A percentile compares a stretch with the other conserved stretches of the same genome.
These are phyloP conservation scores for Maudiozyma bulderi DNA, from an alignment of 805 yeast genomes.

Conservation along the genomic window DNA sequence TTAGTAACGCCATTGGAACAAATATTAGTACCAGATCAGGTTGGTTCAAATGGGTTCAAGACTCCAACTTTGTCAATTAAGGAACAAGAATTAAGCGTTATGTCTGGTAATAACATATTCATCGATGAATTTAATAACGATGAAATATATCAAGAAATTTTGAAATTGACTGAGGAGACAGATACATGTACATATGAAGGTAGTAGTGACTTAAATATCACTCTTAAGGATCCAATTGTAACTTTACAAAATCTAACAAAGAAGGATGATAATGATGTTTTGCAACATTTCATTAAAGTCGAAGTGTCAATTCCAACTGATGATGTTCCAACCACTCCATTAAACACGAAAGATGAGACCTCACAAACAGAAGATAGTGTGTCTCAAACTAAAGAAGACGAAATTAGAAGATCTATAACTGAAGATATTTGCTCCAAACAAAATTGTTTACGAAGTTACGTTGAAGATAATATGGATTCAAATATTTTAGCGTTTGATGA, in stretches of 20 bases:
- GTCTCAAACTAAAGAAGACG: not conserved
- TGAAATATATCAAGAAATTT: not conserved
- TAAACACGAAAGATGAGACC: not conserved
- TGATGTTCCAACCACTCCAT: not conserved
- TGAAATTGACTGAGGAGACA: not conserved
- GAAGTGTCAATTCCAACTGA: not conserved
- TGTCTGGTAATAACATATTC: not conserved
- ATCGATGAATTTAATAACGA: not conserved
- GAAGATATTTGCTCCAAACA: not conserved
- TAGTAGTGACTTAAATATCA: not conserved
- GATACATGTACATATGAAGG: not conserved
- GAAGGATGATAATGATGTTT: not conserved
- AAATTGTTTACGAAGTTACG: not conserved
- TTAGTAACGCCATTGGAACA: conserved; percentile 24
- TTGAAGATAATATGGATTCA: not conserved
- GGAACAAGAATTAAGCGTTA: not conserved
- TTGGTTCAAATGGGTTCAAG: conserved; percentile 23
- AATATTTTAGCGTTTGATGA: conserved; percentile 32
- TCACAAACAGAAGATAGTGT: not conserved
- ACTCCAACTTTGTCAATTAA: conserved; percentile 4
- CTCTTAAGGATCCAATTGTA: not conserved
- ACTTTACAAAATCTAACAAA: not conserved
- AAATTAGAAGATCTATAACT: not conserved
- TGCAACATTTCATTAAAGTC: not conserved
- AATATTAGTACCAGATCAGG: conserved; percentile 23